phyloP scores from a whole-genome alignment of 768 basidiomycete genomes.

The Nidularia sp. region DNA sequence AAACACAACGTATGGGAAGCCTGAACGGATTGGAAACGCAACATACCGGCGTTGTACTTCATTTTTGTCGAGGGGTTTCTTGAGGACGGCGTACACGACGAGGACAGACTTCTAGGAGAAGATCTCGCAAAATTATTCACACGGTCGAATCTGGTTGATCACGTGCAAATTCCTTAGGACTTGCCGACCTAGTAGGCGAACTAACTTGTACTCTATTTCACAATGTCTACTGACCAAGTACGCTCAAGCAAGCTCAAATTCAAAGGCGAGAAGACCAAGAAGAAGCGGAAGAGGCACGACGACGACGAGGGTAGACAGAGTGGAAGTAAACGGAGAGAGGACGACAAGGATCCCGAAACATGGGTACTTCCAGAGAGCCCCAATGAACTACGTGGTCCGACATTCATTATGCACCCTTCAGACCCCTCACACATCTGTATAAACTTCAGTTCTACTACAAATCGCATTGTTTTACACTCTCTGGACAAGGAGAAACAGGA shows the following conservation, averaged over 20 bases:
- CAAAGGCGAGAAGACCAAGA: constrained; percentile 83
- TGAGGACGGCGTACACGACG: constrained; percentile 57
- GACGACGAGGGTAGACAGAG: constrained; percentile 42
- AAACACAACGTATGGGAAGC: constrained; percentile 14
- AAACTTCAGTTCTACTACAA: constrained; percentile 75
- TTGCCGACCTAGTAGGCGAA: too few relatives aligned
- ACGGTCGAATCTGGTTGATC: constrained; percentile 16
- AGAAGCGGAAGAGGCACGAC: constrained; percentile 72
- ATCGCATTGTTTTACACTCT: constrained; percentile 60
- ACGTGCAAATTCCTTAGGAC: too few relatives aligned
- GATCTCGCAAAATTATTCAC: constrained; percentile 23
- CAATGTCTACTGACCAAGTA: constrained; percentile 32
- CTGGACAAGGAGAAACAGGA: constrained; percentile 58
- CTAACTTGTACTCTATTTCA: too few relatives aligned
- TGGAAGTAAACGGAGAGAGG: constrained; percentile 44
- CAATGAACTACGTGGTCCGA: constrained; percentile 80
- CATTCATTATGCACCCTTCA: constrained; percentile 80
- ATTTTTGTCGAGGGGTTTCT: constrained; percentile 51
- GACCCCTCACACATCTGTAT: constrained; percentile 74
- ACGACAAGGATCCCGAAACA: constrained; percentile 65
- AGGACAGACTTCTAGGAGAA: constrained; percentile 23
- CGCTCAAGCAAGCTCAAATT: constrained; percentile 80
- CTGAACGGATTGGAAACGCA: constrained; percentile 15
- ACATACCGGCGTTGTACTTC: constrained; percentile 85
- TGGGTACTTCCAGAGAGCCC: constrained; percentile 77